These are phyloP conservation scores for Tulasnella sp. DNA, from an alignment of 768 basidiomycete genomes.

Conservation along the genomic window DNA sequence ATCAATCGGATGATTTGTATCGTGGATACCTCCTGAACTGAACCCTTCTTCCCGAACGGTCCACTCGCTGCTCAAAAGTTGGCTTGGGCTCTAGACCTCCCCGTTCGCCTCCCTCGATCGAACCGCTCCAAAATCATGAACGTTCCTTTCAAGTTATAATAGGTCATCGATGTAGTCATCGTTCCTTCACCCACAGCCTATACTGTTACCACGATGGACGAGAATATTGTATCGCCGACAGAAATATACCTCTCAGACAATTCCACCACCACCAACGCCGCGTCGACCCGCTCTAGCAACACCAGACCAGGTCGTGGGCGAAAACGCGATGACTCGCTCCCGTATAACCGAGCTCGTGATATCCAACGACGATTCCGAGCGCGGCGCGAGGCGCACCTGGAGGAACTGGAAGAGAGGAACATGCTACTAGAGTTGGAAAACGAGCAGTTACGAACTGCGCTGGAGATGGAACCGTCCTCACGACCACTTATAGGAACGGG, in stretches of 20 bases:
- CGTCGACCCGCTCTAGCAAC: not conserved
- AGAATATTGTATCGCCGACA: no score
- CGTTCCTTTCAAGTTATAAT: not conserved
- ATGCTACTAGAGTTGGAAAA: slow-evolving; percentile 80
- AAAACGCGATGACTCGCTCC: slow-evolving; percentile 70
- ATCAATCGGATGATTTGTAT: no score
- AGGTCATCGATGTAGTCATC: not conserved
- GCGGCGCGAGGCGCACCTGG: slow-evolving; percentile 74
- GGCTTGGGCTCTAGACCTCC: not conserved
- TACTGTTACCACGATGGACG: not conserved
- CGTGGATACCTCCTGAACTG: no score
- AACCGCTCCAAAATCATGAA: not conserved
- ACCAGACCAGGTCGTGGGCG: slow-evolving; percentile 42
- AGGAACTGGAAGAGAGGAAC: slow-evolving; percentile 72
- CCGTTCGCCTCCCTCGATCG: not conserved
- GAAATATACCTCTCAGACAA: not conserved
- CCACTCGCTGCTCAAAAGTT: no score
- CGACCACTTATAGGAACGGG: slow-evolving; percentile 68
- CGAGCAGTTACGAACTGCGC: slow-evolving; percentile 52
- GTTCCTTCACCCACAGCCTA: not conserved
- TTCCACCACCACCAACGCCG: not conserved
- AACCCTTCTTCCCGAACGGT: no score
- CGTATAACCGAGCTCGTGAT: slow-evolving; percentile 71
- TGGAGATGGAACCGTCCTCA: slow-evolving; percentile 63
- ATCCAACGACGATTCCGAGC: slow-evolving; percentile 86